Evolutionary conservation across 2,329 filamentous ascomycete species (phyloP).

Genomic region (Calonectria pteridis): DNA sequence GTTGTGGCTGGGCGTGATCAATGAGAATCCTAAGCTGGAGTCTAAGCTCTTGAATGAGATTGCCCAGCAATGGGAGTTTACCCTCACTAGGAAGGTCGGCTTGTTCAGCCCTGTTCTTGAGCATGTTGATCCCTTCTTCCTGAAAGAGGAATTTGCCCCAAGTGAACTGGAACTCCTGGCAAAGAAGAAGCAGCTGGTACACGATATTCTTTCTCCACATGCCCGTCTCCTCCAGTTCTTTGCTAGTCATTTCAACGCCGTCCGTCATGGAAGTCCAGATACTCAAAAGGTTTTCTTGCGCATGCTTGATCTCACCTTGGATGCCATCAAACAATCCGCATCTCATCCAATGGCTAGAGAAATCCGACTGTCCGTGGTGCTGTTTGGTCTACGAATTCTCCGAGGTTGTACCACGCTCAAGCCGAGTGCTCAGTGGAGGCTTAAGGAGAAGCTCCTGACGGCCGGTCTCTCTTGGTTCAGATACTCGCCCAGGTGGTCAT

Average conservation of each 20-base stretch:
- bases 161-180: conserved; percentile 83
- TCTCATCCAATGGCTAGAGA: conserved; percentile 91
- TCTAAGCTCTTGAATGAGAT: conserved; percentile 88
- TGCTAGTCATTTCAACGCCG: conserved; percentile 94
- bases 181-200: conserved; percentile 81
- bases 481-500: conserved; percentile 88
- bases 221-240: conserved; percentile 89
- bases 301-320: conserved; percentile 82
- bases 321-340: conserved; percentile 77
- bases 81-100: conserved; percentile 81
- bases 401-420: conserved; percentile 77
- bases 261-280: conserved; percentile 85
- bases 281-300: conserved; percentile 86
- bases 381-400: conserved; percentile 85
- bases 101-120: conserved; percentile 82
- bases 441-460: conserved; percentile 91
- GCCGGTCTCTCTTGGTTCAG: conserved; percentile 92
- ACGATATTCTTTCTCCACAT: conserved; percentile 89
- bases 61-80: conserved; percentile 90
- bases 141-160: conserved; percentile 92
- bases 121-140: conserved; percentile 89
- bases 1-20: conserved; percentile 95
- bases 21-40: conserved; percentile 92
- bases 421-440: conserved; percentile 77
- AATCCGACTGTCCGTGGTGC: conserved; percentile 87